Conservation (phyloP, 257 asterid genomes). For the Solanum neorickii region DNA sequence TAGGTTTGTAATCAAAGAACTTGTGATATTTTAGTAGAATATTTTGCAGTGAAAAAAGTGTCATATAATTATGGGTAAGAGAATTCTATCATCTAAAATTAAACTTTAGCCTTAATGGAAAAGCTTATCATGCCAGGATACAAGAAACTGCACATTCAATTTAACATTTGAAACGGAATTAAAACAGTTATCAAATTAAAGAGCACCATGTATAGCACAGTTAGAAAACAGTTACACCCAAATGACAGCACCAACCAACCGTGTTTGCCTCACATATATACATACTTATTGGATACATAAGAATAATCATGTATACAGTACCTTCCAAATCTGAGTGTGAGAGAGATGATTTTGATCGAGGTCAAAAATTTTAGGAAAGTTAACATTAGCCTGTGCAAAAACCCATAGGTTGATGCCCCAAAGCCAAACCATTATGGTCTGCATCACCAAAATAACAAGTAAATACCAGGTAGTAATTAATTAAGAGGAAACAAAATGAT, state of each 20-base stretch:
- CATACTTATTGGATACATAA: neutral
- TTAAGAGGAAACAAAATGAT: neutral
- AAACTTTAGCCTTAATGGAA: neutral
- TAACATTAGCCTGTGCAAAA: conserved; percentile 61
- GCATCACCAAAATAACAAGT: conserved; percentile 18
- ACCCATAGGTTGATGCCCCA: conserved; percentile 95
- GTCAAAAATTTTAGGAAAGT: conserved; percentile 75
- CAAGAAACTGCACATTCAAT: neutral
- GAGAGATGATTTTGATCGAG: conserved; percentile 83
- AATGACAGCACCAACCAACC: neutral
- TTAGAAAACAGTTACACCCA: neutral
- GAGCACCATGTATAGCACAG: neutral
- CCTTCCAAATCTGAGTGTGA: conserved; percentile 95
- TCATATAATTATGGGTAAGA: neutral
- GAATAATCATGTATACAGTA: conserved; percentile 1
- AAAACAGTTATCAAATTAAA: neutral
- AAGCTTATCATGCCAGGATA: neutral
- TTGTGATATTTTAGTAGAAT: neutral
- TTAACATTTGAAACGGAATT: neutral
- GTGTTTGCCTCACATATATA: neutral
- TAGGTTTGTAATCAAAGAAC: neutral
- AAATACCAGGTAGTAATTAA: neutral
- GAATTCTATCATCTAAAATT: neutral
- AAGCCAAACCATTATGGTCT: conserved; percentile 93
- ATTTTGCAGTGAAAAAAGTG: neutral